Conservation (phyloP, 2,329 filamentous ascomycete genomes). For the Microdochium paspali region DNA sequence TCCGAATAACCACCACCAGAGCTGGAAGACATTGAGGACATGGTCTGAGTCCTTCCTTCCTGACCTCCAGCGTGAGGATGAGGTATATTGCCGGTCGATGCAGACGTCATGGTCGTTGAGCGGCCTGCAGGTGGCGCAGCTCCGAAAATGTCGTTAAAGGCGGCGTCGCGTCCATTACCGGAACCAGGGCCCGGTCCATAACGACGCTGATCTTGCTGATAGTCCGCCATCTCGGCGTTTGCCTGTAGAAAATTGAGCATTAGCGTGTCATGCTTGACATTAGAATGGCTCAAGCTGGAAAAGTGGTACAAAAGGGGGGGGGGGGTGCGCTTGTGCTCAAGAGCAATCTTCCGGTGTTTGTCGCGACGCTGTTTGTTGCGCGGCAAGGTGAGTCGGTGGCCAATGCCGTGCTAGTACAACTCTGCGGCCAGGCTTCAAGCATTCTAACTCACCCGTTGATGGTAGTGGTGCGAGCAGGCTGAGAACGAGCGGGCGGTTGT, state of each 20-base stretch:
- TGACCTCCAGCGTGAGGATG: slow-evolving; percentile 39
- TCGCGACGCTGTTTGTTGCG: too few relatives aligned
- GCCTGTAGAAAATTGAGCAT: slow-evolving; percentile 18
- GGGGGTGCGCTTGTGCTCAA: too few relatives aligned
- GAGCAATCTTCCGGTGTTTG: too few relatives aligned
- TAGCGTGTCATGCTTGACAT: too few relatives aligned
- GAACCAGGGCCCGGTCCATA: slow-evolving; percentile 42
- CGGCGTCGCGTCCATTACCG: slow-evolving; percentile 80
- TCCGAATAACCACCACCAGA: slow-evolving; percentile 22
- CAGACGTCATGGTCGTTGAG: slow-evolving; percentile 90
- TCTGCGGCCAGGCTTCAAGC: too few relatives aligned
- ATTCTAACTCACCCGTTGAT: too few relatives aligned
- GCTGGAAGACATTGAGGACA: slow-evolving; percentile 55
- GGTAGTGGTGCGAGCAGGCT: too few relatives aligned
- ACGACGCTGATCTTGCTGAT: slow-evolving; percentile 44
- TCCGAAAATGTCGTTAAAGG: slow-evolving; percentile 94
- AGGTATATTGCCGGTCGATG: slow-evolving; percentile 41
- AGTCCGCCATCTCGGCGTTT: slow-evolving; percentile 47
- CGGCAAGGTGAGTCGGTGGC: too few relatives aligned
- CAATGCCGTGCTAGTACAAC: too few relatives aligned
- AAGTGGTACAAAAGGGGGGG: background rate
- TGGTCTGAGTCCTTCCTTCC: slow-evolving; percentile 68
- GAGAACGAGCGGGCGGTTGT: too few relatives aligned
- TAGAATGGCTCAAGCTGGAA: background rate
- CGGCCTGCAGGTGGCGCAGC: slow-evolving; percentile 76